phyloP scores from a whole-genome alignment of 1,284 basidiomycete species.

The Ceratobasidium theobromae region DNA sequence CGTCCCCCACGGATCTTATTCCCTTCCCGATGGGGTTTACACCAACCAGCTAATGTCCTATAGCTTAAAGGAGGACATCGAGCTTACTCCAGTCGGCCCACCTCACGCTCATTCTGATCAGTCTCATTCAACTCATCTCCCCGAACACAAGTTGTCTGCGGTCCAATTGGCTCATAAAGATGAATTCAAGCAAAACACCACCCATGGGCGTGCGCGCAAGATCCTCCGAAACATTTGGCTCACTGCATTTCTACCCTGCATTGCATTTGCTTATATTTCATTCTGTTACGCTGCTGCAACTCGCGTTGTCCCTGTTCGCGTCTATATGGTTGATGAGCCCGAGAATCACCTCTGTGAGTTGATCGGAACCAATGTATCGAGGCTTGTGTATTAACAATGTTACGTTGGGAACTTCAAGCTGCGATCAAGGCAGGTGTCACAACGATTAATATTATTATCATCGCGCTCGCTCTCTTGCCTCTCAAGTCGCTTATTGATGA shows the following conservation, averaged over 20 bases:
- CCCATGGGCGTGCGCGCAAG: neutral
- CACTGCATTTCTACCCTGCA: conserved; percentile 5
- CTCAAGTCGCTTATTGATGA: conserved; percentile 41
- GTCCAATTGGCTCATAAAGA: neutral
- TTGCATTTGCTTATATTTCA: conserved; percentile 3
- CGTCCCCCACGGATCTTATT: neutral
- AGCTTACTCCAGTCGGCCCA: neutral
- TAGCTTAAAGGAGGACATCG: conserved; percentile 18
- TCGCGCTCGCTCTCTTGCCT: conserved; percentile 13
- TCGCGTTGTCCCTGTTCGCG: neutral
- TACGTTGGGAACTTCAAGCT: too few species aligned
- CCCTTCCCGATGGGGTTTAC: neutral
- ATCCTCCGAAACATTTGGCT: conserved; percentile 13
- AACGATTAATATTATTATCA: conserved; percentile 17
- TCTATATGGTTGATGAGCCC: conserved; percentile 19
- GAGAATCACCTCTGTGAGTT: conserved; percentile 14
- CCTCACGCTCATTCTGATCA: neutral
- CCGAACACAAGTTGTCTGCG: conserved; percentile 4
- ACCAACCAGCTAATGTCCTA: neutral
- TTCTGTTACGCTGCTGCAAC: conserved; percentile 24
- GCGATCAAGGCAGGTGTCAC: conserved; percentile 28
- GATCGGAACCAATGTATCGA: neutral
- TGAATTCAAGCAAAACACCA: neutral
- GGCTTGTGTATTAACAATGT: neutral
- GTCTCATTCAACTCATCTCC: neutral